Evolutionary conservation across 2,329 filamentous ascomycete genomes (phyloP).

Genomic region (Aureobasidium mangrovei): DNA sequence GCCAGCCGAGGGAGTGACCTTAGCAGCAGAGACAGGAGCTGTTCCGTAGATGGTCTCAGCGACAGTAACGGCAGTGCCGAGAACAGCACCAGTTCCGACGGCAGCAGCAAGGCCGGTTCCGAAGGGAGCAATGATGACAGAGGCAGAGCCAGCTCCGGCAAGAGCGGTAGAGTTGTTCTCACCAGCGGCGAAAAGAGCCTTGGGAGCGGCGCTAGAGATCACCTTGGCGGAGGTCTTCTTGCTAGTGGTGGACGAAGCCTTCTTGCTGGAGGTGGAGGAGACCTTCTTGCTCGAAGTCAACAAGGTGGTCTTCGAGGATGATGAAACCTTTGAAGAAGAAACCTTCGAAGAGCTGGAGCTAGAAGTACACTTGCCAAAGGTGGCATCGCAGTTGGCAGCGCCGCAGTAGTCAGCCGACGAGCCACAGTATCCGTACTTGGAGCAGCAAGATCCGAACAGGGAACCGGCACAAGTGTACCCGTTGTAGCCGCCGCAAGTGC

Average conservation of each 20-base stretch:
- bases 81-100: not conserved
- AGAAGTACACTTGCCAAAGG: constrained; percentile 4
- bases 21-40: not conserved
- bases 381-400: constrained; percentile 4
- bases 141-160: not conserved
- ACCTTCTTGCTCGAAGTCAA: not conserved
- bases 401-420: constrained; percentile 9
- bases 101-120: constrained; percentile 1
- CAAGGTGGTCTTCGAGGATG: not conserved
- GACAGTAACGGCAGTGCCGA: not conserved
- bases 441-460: constrained; percentile 15
- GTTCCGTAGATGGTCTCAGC: not conserved
- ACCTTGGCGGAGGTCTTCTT: not conserved
- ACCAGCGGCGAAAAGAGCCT: not conserved
- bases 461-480: constrained; percentile 17
- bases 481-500: constrained; percentile 16
- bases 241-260: not conserved
- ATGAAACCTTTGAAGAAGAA: not conserved
- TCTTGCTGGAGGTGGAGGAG: not conserved
- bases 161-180: constrained; percentile 5
- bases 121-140: not conserved
- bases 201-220: not conserved
- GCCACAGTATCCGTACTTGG: constrained; percentile 13
- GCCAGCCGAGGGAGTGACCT: constrained; percentile 1
- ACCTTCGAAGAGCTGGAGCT: not conserved